Percentiles rank a stretch among this genome's conserved stretches.
These are phyloP conservation scores for Paecilomyces formosus DNA, from an alignment of 2,329 filamentous ascomycete genomes.

Conservation along the genomic window DNA sequence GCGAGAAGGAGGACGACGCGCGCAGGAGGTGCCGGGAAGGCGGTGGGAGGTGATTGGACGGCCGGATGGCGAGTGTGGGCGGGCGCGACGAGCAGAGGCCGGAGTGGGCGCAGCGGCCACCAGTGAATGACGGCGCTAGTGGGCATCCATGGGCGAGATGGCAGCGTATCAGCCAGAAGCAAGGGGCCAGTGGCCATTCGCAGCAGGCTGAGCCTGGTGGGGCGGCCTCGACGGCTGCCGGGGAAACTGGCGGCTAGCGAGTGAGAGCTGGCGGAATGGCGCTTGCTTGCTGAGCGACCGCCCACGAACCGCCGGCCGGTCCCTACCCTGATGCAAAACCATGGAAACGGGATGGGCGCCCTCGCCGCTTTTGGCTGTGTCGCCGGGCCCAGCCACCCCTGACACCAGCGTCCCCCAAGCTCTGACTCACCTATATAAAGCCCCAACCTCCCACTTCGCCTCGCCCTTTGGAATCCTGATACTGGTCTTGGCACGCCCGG, in stretches of 20 bases:
- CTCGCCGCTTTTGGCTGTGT: slow-evolving; percentile 32
- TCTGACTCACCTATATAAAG: slow-evolving; percentile 35
- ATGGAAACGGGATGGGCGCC: slow-evolving; percentile 18
- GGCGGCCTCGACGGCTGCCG: background rate
- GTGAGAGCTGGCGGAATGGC: slow-evolving; percentile 15
- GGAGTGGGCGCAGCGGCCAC: slow-evolving; percentile 12
- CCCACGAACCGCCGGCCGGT: slow-evolving; percentile 15
- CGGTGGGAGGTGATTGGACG: slow-evolving; percentile 21
- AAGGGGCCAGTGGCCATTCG: slow-evolving; percentile 12
- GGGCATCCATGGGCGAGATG: slow-evolving; percentile 6
- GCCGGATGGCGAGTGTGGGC: slow-evolving; percentile 5
- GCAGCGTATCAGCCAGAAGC: slow-evolving; percentile 16
- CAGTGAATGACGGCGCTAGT: too few relatives aligned
- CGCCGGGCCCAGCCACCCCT: slow-evolving; percentile 29
- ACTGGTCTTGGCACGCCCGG: slow-evolving; percentile 34
- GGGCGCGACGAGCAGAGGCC: slow-evolving; percentile 22
- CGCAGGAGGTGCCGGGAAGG: slow-evolving; percentile 18
- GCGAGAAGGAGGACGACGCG: slow-evolving; percentile 21
- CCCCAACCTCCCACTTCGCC: slow-evolving; percentile 29
- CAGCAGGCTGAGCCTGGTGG: slow-evolving; percentile 2
- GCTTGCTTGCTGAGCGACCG: slow-evolving; percentile 7
- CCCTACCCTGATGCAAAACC: slow-evolving; percentile 7
- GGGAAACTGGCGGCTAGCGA: slow-evolving; percentile 11
- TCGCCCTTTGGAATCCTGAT: slow-evolving; percentile 21
- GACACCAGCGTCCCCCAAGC: slow-evolving; percentile 17